These are phyloP conservation scores for Epichloe coenophiala DNA, from an alignment of 2,329 filamentous ascomycete genomes.

Conservation along the genomic window DNA sequence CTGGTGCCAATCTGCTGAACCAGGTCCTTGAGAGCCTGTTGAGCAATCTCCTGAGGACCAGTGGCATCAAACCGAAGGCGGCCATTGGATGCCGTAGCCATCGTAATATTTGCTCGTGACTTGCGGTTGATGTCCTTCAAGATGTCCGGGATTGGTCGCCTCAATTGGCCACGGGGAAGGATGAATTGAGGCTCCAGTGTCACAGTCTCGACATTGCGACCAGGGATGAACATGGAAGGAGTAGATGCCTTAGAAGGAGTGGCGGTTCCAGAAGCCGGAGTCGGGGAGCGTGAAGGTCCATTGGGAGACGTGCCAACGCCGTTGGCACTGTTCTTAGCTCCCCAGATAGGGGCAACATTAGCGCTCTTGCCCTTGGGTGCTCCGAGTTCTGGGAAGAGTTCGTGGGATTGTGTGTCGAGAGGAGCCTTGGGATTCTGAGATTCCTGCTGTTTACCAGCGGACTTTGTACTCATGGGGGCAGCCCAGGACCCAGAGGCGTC, in stretches of 20 bases:
- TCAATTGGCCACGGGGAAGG: constrained; percentile 62
- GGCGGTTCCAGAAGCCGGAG: constrained; percentile 46
- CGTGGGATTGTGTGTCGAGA: constrained; percentile 76
- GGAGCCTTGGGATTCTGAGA: constrained; percentile 26
- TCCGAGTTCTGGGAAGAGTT: constrained; percentile 87
- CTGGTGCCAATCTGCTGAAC: constrained; percentile 78
- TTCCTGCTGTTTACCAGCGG: constrained; percentile 55
- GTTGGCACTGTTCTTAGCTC: constrained; percentile 51
- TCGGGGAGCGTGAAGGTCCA: constrained; percentile 45
- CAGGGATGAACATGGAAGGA: constrained; percentile 58
- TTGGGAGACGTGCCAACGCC: constrained; percentile 39
- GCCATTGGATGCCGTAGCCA: constrained; percentile 59
- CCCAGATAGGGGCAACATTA: constrained; percentile 63
- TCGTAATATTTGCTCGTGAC: constrained; percentile 74
- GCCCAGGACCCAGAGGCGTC: constrained; percentile 33
- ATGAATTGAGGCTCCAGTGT: constrained; percentile 64
- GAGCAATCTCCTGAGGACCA: constrained; percentile 70
- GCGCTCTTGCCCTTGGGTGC: constrained; percentile 52
- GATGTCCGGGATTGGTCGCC: constrained; percentile 67
- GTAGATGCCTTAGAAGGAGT: constrained; percentile 21
- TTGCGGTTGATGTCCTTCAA: constrained; percentile 86
- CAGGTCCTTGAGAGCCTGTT: constrained; percentile 79
- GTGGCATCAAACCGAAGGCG: constrained; percentile 71
- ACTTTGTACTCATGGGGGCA: constrained; percentile 44
- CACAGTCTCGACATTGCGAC: constrained; percentile 67